Evolutionary conservation across 345 rosid genomes (phyloP), one percentile per base, ranked within the genome.

Genomic region (Eucalyptus shirleyi): DNA sequence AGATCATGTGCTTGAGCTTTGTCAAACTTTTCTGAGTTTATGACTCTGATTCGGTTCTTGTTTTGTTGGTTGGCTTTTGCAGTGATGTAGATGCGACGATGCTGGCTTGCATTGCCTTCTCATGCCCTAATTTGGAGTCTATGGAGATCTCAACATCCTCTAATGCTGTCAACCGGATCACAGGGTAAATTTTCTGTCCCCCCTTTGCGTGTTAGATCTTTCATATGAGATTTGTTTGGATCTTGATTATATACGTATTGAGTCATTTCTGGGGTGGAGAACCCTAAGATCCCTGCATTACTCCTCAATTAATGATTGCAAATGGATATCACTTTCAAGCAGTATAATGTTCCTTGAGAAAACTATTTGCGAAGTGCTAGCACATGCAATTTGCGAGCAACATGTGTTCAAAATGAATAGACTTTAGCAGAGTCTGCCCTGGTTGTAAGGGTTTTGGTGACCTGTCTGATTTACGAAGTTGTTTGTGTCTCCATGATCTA

Each of bases 101-200:
- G 95, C 89, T 98, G 87, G 99, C 99, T 8, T 98, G 99, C 91
- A 95, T 98, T 93, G 99, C 99, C 3, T 98, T 98, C 89, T 97
- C 99, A 49, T 97, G 99, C 89, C 99, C 99, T 56, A 92, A 92
- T 89, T 91, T 98, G 94, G 98, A 96, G 95, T 93, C 87, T 34
- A 89, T 98, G 98, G 99, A 98, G 95, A 94, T 96, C 86, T 92
- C 93, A 50, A 93, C 89, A 42, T 94, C 94, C 10, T 95, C 89
- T 28, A 59, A 90, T 80, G 96, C 98, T 19, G 95, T 94, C 88
- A 98, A 96, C 92, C 91, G 99, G 86, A 96, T 98, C 53, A 92
- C 97, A 86, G 99, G 99, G 99, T 98, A 97, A 90, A 44, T 6
- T 56, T 87, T 81, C 42, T 72, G 40, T 51, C 49, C 19, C 55